phyloP scores from a whole-genome alignment of 2,329 filamentous ascomycete species.

The Colletotrichum sp. region DNA sequence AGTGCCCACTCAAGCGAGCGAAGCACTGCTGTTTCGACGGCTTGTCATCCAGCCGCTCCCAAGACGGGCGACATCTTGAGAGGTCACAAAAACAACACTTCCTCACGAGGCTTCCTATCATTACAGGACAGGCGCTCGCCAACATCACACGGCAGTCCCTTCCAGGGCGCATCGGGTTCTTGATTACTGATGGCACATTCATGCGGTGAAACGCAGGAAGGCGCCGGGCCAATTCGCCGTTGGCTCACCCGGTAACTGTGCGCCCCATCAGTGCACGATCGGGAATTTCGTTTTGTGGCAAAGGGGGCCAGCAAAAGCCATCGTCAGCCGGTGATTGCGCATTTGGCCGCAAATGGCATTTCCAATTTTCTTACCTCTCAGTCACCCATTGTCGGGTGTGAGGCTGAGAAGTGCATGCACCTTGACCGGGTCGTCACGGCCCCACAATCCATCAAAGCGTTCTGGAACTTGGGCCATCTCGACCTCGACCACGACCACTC shows the following conservation, averaged over 20 bases:
- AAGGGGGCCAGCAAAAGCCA: slow-evolving; percentile 7
- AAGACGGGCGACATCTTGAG: not conserved
- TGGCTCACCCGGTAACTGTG: not conserved
- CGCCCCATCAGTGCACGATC: not conserved
- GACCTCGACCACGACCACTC: not conserved
- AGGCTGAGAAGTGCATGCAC: slow-evolving; percentile 7
- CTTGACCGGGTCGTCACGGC: not conserved
- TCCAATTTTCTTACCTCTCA: not conserved
- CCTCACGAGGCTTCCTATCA: not conserved
- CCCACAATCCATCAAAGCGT: slow-evolving; percentile 16
- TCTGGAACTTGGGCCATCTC: slow-evolving; percentile 16
- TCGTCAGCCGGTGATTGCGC: slow-evolving; percentile 12
- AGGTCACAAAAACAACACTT: not conserved
- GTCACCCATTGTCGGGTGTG: not conserved
- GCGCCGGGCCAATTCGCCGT: not conserved
- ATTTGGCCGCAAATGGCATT: slow-evolving; percentile 13
- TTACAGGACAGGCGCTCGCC: not conserved
- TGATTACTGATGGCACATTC: slow-evolving; percentile 6
- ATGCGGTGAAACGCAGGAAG: slow-evolving; percentile 3
- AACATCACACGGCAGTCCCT: not conserved
- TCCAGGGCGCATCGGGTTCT: not conserved
- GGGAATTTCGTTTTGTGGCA: not conserved
- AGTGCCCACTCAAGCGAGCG: not conserved
- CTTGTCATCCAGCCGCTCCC: not conserved
- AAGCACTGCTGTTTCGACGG: not conserved